Evolutionary conservation across 495 filamentous ascomycete species (phyloP), one percentile per base, ranked within the genome.

Genomic region (Filosporella fistucella): DNA sequence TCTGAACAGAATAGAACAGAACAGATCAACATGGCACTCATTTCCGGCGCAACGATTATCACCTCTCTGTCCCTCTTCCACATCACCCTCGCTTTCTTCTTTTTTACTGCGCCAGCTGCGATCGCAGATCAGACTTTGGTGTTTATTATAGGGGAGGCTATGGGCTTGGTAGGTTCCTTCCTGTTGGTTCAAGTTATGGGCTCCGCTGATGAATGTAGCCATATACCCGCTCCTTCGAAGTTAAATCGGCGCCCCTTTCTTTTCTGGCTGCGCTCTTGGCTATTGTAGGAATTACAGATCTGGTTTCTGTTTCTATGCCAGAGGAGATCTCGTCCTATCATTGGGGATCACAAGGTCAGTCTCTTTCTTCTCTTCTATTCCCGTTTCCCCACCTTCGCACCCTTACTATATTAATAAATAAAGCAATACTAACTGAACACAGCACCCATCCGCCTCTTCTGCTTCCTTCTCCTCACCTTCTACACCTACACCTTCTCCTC

Each of bases 101-200:
- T 95, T 68, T 75, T 89, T 60, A 82, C 76, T 42, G 78, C 74
- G 21, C 89, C 90, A 3, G 60, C 64, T 29, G 66, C 72, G 47
- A 75, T 96, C 51, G 78, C 83, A 34, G 83, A 93, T 59, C 88
- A 89, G 45, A 83, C 87, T 34, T 56, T 95, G 9, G 87, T 95
- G 42, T 91, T 80, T 57, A 77, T 96, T 33, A 67, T 95, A 12
- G 89, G 89, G 34, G 88, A 93, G 62, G 74, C 88, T 34, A 82
- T 93, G 78, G 76, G 79, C 49, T 74, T 94, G 50, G 86, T 88
- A 78, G 25, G 70, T 61, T 16, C 18, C n/a, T n/a, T n/a, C n/a
- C n/a, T n/a, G n/a, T n/a, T n/a, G n/a, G n/a, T n/a, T n/a, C n/a
- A n/a, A n/a, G n/a, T n/a, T n/a, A n/a, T n/a, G n/a, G n/a, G n/a